Percentiles rank a stretch among this genome's conserved stretches.
Evolutionary conservation across 2,329 filamentous ascomycete species (phyloP).

Genomic region (Talaromyces islandicus): DNA sequence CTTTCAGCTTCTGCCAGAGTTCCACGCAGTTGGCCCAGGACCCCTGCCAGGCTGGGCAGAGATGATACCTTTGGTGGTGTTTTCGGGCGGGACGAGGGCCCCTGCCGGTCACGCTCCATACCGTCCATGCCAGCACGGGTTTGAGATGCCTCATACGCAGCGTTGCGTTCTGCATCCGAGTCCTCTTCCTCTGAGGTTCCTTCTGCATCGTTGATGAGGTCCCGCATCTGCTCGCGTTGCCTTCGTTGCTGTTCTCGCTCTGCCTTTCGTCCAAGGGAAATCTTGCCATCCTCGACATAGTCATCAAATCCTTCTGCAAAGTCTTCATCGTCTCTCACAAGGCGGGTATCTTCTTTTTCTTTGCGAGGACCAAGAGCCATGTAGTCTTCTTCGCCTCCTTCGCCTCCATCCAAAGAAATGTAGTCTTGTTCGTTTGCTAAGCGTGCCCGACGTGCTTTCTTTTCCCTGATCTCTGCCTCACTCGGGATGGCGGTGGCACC

Average conservation of each 20-base stretch:
- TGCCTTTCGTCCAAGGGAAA: slow-evolving; percentile 72
- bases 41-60: slow-evolving; percentile 65
- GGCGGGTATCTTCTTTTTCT: slow-evolving; percentile 62
- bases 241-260: slow-evolving; percentile 63
- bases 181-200: slow-evolving; percentile 59
- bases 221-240: slow-evolving; percentile 71
- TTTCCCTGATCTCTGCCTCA: slow-evolving; percentile 79
- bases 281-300: slow-evolving; percentile 76
- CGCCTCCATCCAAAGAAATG: slow-evolving; percentile 34
- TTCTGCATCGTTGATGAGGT: slow-evolving; percentile 76
- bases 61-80: slow-evolving; percentile 71
- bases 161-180: slow-evolving; percentile 57
- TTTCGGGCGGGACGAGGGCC: slow-evolving; percentile 37
- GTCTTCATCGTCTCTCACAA: slow-evolving; percentile 83
- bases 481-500: slow-evolving; percentile 59
- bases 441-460: slow-evolving; percentile 81
- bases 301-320: slow-evolving; percentile 90
- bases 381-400: slow-evolving; percentile 35
- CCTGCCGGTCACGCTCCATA: slow-evolving; percentile 50
- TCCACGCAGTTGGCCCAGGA: slow-evolving; percentile 58
- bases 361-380: slow-evolving; percentile 47
- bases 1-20: slow-evolving; percentile 59
- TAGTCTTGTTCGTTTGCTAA: slow-evolving; percentile 61
- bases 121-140: slow-evolving; percentile 73
- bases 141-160: slow-evolving; percentile 82